Base-by-base conservation (phyloP, 2,329 filamentous ascomycete genomes). In the Paecilomyces variotii region DNA sequence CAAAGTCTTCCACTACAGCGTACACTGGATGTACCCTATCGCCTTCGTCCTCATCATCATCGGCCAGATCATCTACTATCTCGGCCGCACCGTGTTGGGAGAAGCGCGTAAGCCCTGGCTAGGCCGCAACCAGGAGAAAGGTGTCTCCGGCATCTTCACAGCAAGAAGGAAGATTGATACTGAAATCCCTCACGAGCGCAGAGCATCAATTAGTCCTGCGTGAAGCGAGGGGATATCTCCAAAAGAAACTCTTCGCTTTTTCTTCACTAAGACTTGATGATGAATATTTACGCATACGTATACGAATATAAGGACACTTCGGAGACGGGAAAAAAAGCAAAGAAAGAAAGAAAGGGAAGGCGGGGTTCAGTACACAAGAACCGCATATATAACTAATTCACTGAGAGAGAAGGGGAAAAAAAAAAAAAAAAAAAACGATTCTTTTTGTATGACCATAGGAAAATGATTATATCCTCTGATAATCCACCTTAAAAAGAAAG, bases 51-150 rank as follows among this genome's bases (percentile, higher is more conserved):
- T 92, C 65, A 97, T 99, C 73, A 86, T 99, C 64, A 57, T 92
- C 28, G 93, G 94, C 0, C 84, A 96, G 66, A 80, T 92, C 54
- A 81, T 91, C 53, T 99, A 99, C 76, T 97, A 96, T 74, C 77
- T 96, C 35, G 87, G 89, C 0, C 90, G 91, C 59, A 88, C 85
- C 70, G 83, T 90, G 58, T 76, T 97, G 55, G 93, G 91, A 32
- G 94, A 97, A 75, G 87, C 89, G 56, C 86, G 87, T 80, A 99
- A 99, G 83, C 94, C 94, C 19, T 99, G 94, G 94, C 78, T 99
- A 56, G 93, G 93, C 1, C 82, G 85, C 59, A 87, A 91, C 72
- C 94, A 99, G 80, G 89, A 93, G 73, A 81, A 78, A 1, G 92
- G 92, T 39, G 82, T 93, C 55, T 84, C 84, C 14, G 93, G 92